These are phyloP conservation scores for Peronospora tabacina DNA, from an alignment of 352 stramenopile species.

Conservation along the genomic window DNA sequence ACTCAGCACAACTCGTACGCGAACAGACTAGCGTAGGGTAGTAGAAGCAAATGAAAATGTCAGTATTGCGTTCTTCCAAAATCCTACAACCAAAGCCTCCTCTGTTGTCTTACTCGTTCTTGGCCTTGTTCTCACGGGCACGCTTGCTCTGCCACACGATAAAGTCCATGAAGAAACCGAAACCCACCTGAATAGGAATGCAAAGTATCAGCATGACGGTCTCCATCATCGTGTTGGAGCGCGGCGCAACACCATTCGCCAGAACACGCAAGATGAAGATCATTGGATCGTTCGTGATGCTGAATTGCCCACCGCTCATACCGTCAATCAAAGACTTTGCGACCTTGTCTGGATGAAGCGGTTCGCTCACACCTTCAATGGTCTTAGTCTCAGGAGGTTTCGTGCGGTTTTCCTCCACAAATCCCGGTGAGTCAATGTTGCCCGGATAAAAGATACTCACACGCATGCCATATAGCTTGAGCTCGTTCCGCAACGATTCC, in stretches of 20 bases:
- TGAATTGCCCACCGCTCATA: slow-evolving; percentile 59
- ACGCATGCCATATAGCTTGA: slow-evolving; percentile 59
- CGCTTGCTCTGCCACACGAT: slow-evolving; percentile 51
- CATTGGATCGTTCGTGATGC: slow-evolving; percentile 75
- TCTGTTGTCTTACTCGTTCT: slow-evolving; percentile 37
- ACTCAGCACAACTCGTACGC: not conserved
- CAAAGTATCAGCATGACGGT: slow-evolving; percentile 53
- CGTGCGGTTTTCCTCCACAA: slow-evolving; percentile 61
- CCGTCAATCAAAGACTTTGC: slow-evolving; percentile 60
- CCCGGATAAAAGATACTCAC: slow-evolving; percentile 76
- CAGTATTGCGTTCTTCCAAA: slow-evolving; percentile 1
- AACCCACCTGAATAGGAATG: slow-evolving; percentile 62
- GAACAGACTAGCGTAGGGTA: not conserved
- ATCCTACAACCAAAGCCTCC: too few relatives aligned
- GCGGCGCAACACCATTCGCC: slow-evolving; percentile 65
- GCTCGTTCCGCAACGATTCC: slow-evolving; percentile 72
- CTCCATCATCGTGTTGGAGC: slow-evolving; percentile 68
- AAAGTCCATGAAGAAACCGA: slow-evolving; percentile 77
- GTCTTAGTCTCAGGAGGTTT: slow-evolving; percentile 66
- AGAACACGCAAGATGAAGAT: slow-evolving; percentile 64
- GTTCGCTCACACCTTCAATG: slow-evolving; percentile 59
- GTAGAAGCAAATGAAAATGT: slow-evolving; percentile 7
- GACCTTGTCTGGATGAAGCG: slow-evolving; percentile 48
- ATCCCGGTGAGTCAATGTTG: slow-evolving; percentile 80
- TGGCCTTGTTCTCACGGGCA: slow-evolving; percentile 46